Conservation (phyloP, 371 early-diverging fungal genomes). For the Basidiobolus heterosporus region DNA sequence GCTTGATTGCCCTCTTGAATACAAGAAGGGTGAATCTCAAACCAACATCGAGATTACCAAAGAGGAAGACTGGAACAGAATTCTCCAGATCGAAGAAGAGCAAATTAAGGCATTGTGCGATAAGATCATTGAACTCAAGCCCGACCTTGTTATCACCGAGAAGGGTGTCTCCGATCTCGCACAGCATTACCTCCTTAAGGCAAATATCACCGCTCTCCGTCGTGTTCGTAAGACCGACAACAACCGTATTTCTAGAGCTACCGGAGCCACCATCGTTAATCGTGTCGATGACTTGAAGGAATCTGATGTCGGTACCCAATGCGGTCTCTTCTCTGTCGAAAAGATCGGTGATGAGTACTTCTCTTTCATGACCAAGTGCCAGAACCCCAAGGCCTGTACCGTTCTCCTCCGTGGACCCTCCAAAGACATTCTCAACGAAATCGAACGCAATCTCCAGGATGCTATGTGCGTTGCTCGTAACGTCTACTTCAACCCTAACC, state of each 20-base stretch:
- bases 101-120: conserved; percentile 95
- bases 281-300: conserved; percentile 93
- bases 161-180: conserved; percentile 98
- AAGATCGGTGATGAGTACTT: conserved; percentile 99
- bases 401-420: conserved; percentile 96
- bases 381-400: conserved; percentile 97
- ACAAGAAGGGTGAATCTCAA: conserved; percentile 99
- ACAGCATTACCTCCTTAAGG: conserved; percentile 93
- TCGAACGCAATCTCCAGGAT: conserved; percentile 99
- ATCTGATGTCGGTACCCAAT: conserved; percentile 84
- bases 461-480: conserved; percentile 98
- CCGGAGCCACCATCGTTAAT: conserved; percentile 95
- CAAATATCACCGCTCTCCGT: conserved; percentile 95
- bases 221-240: conserved; percentile 98
- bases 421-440: conserved; percentile 96
- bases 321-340: conserved; percentile 90
- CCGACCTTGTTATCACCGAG: conserved; percentile 98
- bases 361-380: conserved; percentile 86
- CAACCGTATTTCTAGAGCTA: conserved; percentile 95
- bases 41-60: conserved; percentile 97
- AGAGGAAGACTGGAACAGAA: conserved; percentile 90
- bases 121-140: conserved; percentile 88
- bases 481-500: conserved; percentile 81
- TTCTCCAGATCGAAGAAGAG: conserved; percentile 98
- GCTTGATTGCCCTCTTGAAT: conserved; percentile 98